These are phyloP conservation scores for Coemansia sp. DNA, from an alignment of 371 early-diverging fungal genomes.

Conservation along the genomic window DNA sequence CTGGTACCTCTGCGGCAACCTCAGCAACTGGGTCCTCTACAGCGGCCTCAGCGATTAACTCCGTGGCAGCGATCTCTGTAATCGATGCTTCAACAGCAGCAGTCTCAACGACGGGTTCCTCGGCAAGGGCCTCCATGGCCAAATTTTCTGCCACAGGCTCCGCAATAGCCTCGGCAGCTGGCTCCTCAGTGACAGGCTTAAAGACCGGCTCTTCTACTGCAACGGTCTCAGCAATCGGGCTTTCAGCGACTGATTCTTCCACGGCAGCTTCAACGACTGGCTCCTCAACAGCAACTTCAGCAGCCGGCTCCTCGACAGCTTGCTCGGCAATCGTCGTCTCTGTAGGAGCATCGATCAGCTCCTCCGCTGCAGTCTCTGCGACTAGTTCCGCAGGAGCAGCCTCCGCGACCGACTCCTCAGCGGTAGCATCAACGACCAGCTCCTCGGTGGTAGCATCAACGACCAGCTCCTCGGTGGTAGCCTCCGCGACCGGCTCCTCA, in stretches of 20 bases:
- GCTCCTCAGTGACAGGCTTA: not conserved
- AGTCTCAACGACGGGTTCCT: not conserved
- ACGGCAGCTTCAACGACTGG: not conserved
- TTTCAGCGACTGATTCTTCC: not conserved
- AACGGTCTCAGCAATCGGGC: not conserved
- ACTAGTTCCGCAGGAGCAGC: not conserved
- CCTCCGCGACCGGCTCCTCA: no score
- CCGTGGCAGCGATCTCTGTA: no score
- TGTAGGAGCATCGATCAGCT: not conserved
- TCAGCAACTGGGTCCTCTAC: not conserved
- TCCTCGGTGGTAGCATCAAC: not conserved
- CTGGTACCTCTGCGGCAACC: not conserved
- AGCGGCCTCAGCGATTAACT: no score
- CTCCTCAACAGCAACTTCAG: slow-evolving; percentile 1
- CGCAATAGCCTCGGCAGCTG: not conserved
- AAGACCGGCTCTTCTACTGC: not conserved
- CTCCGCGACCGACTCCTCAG: not conserved
- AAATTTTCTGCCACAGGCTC: not conserved
- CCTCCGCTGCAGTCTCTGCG: not conserved
- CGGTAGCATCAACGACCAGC: not conserved
- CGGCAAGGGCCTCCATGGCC: not conserved
- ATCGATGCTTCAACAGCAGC: not conserved
- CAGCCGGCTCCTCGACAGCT: not conserved
- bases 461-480: no score
- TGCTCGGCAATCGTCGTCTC: not conserved